Conservation (phyloP, 108 stramenopile species). For the Licmophora abbreviata region DNA sequence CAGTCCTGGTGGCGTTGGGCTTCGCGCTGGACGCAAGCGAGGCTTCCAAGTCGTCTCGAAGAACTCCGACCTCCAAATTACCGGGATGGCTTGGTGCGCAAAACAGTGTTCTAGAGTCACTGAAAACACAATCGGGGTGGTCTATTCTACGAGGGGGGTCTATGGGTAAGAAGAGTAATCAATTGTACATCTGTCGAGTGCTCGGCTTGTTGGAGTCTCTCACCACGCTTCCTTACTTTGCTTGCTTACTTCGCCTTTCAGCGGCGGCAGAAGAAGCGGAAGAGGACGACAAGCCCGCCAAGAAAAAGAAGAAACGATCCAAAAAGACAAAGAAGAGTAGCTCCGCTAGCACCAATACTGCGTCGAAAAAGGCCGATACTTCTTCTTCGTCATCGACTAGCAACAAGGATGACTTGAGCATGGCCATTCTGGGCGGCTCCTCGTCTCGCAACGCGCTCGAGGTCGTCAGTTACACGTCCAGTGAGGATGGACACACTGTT, state of each 20-base stretch:
- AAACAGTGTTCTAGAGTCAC: not conserved
- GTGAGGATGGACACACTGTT: conserved; percentile 72
- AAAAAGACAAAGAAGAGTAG: conserved; percentile 2
- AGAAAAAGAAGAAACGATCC: conserved; percentile 21
- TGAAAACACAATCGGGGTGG: conserved; percentile 3
- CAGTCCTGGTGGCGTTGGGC: no score
- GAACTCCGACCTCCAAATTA: no score
- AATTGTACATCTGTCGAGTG: no score
- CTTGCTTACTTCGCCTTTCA: not conserved
- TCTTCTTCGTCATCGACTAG: no score
- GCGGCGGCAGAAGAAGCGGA: conserved; percentile 12
- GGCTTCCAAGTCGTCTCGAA: no score
- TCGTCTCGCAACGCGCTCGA: conserved; percentile 49
- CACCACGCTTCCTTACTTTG: not conserved
- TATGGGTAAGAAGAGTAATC: conserved; percentile 13
- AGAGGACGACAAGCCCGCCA: not conserved
- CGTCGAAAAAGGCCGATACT: not conserved
- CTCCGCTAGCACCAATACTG: not conserved
- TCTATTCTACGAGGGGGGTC: conserved; percentile 14
- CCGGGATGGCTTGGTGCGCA: not conserved
- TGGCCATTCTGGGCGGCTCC: conserved; percentile 51
- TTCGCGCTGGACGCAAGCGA: no score
- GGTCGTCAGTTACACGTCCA: conserved; percentile 52
- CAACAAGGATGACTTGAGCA: conserved; percentile 41
- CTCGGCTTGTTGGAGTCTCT: conserved; percentile 2